Evolutionary conservation across 495 filamentous ascomycete species (phyloP), one percentile per base, ranked within the genome.

Genomic region (Neurospora hispaniola): DNA sequence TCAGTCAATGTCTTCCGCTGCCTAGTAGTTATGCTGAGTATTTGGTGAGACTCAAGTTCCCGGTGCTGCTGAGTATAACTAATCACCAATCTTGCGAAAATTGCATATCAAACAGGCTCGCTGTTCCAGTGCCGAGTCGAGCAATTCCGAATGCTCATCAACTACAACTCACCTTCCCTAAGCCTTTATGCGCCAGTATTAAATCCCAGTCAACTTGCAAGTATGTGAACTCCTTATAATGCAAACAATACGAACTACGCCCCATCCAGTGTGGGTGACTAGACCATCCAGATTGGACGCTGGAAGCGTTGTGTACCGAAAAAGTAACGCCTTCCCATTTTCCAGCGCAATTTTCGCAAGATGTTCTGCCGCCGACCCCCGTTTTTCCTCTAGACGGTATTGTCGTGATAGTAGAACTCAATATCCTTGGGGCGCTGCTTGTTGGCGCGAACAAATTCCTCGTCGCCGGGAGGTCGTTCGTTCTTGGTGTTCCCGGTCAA

Each of bases 401-500:
- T 92, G 79, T 97, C 93, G 79, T 97, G 90, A 76, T 95, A 97
- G 70, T 91, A 88, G 78, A 97, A 97, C 70, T 91, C 89, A 75
- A 97, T 94, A 80, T 97, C 93, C 77, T 90, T 84, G 69, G 94
- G 94, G 44, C 94, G 83, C 70, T 89, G 86, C 27, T 88, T 88
- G 77, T 97, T 97, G 69, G 86, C 86, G 48, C 88, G 86, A 18
- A 97, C 93, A 78, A 97, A 97, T 6, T 95, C 90, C 74, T 90
- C 90, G 81, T 97, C 92, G 11, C 94, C 94, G 0, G 90, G 90
- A 7, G 94, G 94, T 18, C 94, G 86, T 80, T 94, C 95, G 75
- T 96, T 92, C 82, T 93, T 96, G 31, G 86, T 91, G 79, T 99
- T 99, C 8, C 94, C 92, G 0, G 96, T 97, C 77, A 99, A 81